phyloP scores from a whole-genome alignment of 1,139 yeast species.

The Casaregolazyma suthepensis region DNA sequence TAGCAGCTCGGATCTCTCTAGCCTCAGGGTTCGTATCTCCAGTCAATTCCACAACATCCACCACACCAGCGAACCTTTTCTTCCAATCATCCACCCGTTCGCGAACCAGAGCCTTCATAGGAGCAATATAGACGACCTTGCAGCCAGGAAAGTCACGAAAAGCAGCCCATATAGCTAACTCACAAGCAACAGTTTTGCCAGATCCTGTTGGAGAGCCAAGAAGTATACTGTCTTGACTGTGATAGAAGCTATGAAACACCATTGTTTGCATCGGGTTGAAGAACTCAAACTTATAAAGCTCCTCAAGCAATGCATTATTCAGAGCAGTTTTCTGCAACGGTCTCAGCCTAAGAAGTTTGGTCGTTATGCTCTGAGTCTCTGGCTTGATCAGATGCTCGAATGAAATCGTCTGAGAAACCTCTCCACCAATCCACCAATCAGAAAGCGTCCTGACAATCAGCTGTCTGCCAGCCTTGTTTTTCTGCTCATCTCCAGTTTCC shows the following conservation, averaged over 20 bases:
- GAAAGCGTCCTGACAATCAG: constrained; percentile 71
- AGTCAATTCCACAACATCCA: constrained; percentile 79
- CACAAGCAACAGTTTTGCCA: constrained; percentile 97
- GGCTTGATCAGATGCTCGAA: constrained; percentile 90
- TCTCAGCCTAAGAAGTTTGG: constrained; percentile 70
- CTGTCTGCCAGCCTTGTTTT: constrained; percentile 73
- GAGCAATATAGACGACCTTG: constrained; percentile 92
- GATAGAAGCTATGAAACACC: constrained; percentile 86
- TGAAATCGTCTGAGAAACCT: constrained; percentile 68
- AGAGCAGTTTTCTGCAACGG: constrained; percentile 71
- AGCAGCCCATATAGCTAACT: constrained; percentile 95
- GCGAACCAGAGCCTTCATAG: constrained; percentile 96
- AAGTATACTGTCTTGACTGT: constrained; percentile 71
- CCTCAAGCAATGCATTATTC: constrained; percentile 39
- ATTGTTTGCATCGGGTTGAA: constrained; percentile 99
- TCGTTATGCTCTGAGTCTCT: constrained; percentile 76
- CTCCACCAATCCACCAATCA: constrained; percentile 89
- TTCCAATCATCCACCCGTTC: constrained; percentile 98
- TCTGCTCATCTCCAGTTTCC: constrained; percentile 4
- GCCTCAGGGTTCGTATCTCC: constrained; percentile 96
- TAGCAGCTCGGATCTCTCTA: constrained; percentile 77
- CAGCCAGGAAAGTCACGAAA: constrained; percentile 72
- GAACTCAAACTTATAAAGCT: constrained; percentile 53
- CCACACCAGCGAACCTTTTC: constrained; percentile 34
- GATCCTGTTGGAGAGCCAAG: constrained; percentile 99